Conservation (phyloP, 2,329 filamentous ascomycete genomes). For the Chrysoporthe puriensis region DNA sequence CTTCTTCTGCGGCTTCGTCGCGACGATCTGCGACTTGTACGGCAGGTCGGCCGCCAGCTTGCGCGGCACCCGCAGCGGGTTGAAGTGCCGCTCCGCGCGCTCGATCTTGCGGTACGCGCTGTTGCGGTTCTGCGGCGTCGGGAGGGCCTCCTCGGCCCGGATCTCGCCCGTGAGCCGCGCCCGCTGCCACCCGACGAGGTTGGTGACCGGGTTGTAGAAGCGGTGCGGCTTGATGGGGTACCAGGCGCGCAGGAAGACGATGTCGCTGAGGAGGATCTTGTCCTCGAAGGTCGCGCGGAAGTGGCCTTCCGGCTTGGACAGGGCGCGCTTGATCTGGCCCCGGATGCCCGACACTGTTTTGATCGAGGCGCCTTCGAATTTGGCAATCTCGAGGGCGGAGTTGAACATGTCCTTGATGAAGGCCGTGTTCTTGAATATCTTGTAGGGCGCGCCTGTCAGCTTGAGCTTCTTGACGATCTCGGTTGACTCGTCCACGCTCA, state of each 20-base stretch:
- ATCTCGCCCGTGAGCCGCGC: conserved; percentile 96
- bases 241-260: conserved; percentile 96
- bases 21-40: conserved; percentile 87
- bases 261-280: conserved; percentile 95
- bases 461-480: conserved; percentile 99
- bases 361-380: conserved; percentile 95
- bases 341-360: conserved; percentile 94
- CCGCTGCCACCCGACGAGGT: conserved; percentile 87
- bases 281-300: conserved; percentile 98
- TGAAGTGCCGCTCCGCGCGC: conserved; percentile 74
- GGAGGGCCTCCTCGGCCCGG: conserved; percentile 72
- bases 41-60: conserved; percentile 83
- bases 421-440: conserved; percentile 98
- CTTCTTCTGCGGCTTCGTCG: conserved; percentile 78
- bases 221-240: conserved; percentile 93
- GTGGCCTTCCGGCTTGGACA: conserved; percentile 91
- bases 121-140: conserved; percentile 81
- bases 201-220: conserved; percentile 96
- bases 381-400: conserved; percentile 89
- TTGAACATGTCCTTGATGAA: conserved; percentile 99
- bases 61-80: conserved; percentile 75
- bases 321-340: conserved; percentile 94
- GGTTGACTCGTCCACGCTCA: conserved; percentile 91
- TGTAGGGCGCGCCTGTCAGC: conserved; percentile 89
- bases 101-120: conserved; percentile 77